Evolutionary conservation across 805 yeast genomes (phyloP), one percentile per base, ranked within the genome.

Genomic region (Spathaspora sp.): DNA sequence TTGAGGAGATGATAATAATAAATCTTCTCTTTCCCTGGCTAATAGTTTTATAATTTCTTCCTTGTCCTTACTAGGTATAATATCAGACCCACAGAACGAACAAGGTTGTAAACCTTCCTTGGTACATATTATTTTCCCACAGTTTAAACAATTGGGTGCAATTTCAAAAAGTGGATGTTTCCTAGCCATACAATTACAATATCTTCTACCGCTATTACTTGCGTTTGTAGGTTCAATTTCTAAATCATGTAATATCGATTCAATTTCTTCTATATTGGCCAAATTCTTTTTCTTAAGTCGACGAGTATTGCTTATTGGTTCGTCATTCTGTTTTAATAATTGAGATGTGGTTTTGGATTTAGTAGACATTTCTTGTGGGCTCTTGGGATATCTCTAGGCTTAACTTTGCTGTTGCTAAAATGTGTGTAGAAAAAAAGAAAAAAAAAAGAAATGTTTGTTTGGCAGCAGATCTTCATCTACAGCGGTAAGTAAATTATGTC

Each of bases 101-200:
- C 99, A 94, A 3, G 94, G 94, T 53, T 92, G 94, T 20, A 89
- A 71, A 0, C 98, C 98, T 63, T 94, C 98, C 58, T 85, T 85
- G 3, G 79, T 77, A 71, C 99, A 94, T 2, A 94, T 89, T 42
- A 94, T 89, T 66, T 91, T 89, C 10, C 99, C 99, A 66, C 99
- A 94, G 53, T 87, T 84, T 42, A 94, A 69, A 61, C 99, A 94
- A 64, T 94, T 94, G 0, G 99, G 98, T 2, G 96, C 94, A 56
- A 87, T 79, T 51, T 89, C 96, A 55, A 90, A 87, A 29, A 94
- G 69, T 2, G 97, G 96, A 63, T 94, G 99, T 53, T 87, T 74
- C 0, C 87, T 80, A 1, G 93, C 97, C 83, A 86, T 88, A 62
- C 98, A 92, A 55, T 86, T 81, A 64, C 98, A 92, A 4, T 60